These are phyloP conservation scores for Lenzites betulinus DNA, from an alignment of 768 basidiomycete genomes.

Conservation along the genomic window DNA sequence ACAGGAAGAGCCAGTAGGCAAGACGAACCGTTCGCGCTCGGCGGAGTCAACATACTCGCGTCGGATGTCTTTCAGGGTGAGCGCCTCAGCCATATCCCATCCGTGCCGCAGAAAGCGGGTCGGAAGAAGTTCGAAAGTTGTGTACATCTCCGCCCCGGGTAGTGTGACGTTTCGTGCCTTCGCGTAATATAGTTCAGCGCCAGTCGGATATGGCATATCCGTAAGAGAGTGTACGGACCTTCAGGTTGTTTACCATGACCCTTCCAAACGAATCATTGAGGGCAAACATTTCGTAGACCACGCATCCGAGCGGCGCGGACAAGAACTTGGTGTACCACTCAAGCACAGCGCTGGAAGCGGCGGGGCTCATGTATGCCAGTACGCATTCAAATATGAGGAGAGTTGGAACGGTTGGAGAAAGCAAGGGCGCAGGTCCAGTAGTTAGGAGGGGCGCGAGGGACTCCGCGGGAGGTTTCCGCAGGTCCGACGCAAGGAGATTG, in stretches of 20 bases:
- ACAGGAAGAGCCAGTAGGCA: not conserved
- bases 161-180: slow-evolving; percentile 73
- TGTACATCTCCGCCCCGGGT: slow-evolving; percentile 70
- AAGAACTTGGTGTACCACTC: slow-evolving; percentile 72
- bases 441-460: slow-evolving; percentile 45
- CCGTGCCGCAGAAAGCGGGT: slow-evolving; percentile 59
- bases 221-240: slow-evolving; percentile 43
- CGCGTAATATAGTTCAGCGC: too few relatives aligned
- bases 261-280: slow-evolving; percentile 87
- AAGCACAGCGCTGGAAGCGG: slow-evolving; percentile 58
- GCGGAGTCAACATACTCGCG: slow-evolving; percentile 43
- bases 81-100: slow-evolving; percentile 55
- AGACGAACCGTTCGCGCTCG: slow-evolving; percentile 60
- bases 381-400: slow-evolving; percentile 93
- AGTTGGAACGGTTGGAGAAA: slow-evolving; percentile 72
- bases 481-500: slow-evolving; percentile 76
- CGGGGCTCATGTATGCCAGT: slow-evolving; percentile 80
- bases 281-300: slow-evolving; percentile 94
- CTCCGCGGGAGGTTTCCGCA: slow-evolving; percentile 58
- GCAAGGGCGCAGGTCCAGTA: slow-evolving; percentile 35
- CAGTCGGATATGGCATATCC: too few relatives aligned
- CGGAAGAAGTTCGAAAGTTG: slow-evolving; percentile 55
- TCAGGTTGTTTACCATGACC: slow-evolving; percentile 89
- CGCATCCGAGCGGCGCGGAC: slow-evolving; percentile 45
- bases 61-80: slow-evolving; percentile 73